phyloP scores from a whole-genome alignment of 2,329 filamentous ascomycete species.

The Podosphaera xanthii region DNA sequence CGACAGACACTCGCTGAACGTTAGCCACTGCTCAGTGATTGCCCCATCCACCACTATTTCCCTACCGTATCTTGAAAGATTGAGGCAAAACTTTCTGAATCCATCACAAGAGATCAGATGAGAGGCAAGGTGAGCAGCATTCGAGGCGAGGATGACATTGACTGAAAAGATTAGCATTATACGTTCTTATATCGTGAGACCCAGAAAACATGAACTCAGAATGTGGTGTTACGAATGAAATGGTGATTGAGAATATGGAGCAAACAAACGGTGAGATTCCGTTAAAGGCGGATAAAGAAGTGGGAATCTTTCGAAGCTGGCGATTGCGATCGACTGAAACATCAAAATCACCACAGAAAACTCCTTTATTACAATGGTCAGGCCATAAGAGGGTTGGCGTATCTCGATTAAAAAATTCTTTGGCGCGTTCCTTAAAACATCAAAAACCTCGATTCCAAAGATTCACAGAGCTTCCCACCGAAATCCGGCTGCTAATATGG shows the following conservation, averaged over 20 bases:
- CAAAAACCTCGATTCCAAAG: slow-evolving; percentile 5
- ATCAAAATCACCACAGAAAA: not conserved
- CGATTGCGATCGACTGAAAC: not conserved
- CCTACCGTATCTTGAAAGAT: too few relatives aligned
- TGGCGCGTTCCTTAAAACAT: slow-evolving; percentile 6
- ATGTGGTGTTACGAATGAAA: not conserved
- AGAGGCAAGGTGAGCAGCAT: too few relatives aligned
- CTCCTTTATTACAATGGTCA: not conserved
- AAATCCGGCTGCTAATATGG: slow-evolving; percentile 14
- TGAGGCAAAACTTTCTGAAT: too few relatives aligned
- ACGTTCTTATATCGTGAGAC: too few relatives aligned
- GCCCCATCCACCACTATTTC: too few relatives aligned
- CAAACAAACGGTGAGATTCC: not conserved
- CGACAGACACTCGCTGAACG: too few relatives aligned
- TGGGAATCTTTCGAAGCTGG: not conserved
- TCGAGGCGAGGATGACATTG: too few relatives aligned
- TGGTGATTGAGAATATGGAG: not conserved
- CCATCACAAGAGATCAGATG: too few relatives aligned
- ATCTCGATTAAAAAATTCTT: not conserved
- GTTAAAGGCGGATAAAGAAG: not conserved
- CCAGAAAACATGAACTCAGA: not conserved
- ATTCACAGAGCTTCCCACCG: slow-evolving; percentile 10
- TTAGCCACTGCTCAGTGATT: too few relatives aligned
- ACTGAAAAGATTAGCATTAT: too few relatives aligned
- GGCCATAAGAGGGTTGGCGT: not conserved